Evolutionary conservation across 1,139 yeast genomes (phyloP).

Genomic region (Kazachstania sp.): DNA sequence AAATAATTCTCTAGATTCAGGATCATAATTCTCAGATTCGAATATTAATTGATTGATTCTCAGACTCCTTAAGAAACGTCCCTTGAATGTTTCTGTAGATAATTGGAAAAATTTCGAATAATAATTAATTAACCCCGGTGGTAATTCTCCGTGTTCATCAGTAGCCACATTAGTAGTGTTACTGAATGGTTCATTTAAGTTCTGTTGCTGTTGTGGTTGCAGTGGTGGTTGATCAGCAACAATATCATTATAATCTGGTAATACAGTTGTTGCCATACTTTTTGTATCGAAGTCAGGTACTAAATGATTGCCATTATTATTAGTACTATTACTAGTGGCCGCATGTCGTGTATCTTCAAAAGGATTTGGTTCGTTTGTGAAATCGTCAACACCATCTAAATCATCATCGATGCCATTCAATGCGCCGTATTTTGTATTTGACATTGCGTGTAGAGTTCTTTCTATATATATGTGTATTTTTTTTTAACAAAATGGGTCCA

Average conservation of each 20-base stretch:
- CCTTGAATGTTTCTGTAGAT: constrained; percentile 13
- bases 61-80: constrained; percentile 11
- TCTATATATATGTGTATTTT: no score
- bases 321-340: background rate
- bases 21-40: constrained; percentile 7
- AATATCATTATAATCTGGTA: constrained; percentile 4
- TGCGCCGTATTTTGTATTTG: background rate
- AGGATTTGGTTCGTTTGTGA: constrained; percentile 14
- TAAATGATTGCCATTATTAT: background rate
- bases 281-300: background rate
- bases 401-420: constrained; percentile 11
- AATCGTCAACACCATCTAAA: constrained; percentile 19
- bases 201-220: background rate
- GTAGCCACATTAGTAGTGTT: background rate
- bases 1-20: constrained; percentile 18
- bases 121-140: constrained; percentile 23
- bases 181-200: background rate
- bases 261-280: background rate
- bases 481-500: no score
- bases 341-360: constrained; percentile 10
- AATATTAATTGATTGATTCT: constrained; percentile 10
- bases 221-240: background rate
- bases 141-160: constrained; percentile 6
- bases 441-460: background rate
- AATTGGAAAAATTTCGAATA: constrained; percentile 25